These are phyloP conservation scores for Nitzschia inconspicua DNA, from an alignment of 108 stramenopile species.

Conservation along the genomic window DNA sequence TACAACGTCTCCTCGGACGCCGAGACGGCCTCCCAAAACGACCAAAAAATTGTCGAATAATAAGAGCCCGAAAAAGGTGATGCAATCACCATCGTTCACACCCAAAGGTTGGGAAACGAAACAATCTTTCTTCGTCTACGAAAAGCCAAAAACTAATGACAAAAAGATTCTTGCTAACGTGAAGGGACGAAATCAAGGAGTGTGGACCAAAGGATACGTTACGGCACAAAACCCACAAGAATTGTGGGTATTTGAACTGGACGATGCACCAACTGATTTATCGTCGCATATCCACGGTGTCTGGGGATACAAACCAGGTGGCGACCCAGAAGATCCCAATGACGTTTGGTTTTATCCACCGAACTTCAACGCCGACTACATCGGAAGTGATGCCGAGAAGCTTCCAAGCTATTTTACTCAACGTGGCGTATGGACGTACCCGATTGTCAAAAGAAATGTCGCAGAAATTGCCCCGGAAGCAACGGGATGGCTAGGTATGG, in stretches of 20 bases:
- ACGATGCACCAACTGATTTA: slow-evolving; percentile 5
- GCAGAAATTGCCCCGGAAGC: slow-evolving; percentile 3
- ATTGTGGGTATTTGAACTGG: slow-evolving; percentile 7
- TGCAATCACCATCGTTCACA: no score
- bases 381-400: no score
- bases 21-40: no score
- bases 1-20: no score
- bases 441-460: not conserved
- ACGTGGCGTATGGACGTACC: slow-evolving; percentile 20
- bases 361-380: no score
- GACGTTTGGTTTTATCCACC: slow-evolving; percentile 19
- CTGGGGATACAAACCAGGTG: slow-evolving; percentile 22
- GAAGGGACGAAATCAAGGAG: slow-evolving; percentile 1
- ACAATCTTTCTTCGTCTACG: no score
- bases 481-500: slow-evolving; percentile 7
- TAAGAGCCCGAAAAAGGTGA: no score
- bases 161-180: no score
- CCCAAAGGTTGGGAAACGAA: no score
- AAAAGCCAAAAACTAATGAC: no score
- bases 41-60: no score
- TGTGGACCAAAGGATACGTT: slow-evolving; percentile 9
- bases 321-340: not conserved
- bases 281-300: slow-evolving; percentile 6
- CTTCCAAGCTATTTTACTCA: not conserved
- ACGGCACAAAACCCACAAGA: slow-evolving; percentile 7